Evolutionary conservation across 176 grass and related monocot species (phyloP), one percentile per base, ranked within the genome.

Genomic region (Carex pumila): DNA sequence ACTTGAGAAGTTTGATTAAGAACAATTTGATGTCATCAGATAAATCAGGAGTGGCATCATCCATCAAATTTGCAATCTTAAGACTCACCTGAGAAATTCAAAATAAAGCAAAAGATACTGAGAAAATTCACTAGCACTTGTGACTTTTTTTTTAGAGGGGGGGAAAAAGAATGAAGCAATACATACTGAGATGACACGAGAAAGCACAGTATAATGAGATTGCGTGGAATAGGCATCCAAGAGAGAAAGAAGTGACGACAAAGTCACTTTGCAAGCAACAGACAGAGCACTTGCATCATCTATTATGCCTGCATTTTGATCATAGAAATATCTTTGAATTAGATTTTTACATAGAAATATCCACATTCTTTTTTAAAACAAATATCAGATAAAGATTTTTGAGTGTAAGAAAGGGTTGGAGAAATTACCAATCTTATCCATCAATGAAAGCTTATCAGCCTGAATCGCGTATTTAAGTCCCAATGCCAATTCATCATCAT

Each of bases 371-470:
- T 60, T 60, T 34, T 2, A 21, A 79, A 55, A 25, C 37, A 34
- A 75, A 75, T 39, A 39, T 39, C 37, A 39, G 37, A 39, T 5
- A 14, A 61, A 81, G 56, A 81, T 61, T 39, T 13, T 41, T 81
- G 7, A 34, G 29, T 60, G 14, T 47, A 50, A 47, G 41, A 45
- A 64, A 62, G 32, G 5, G 11, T 41, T 43, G n/a, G 63, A 58
- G 12, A 31, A 61, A 43, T 84, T 92, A 98, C 95, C 95, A 81
- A 93, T 90, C 88, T 88, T 93, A 86, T 98, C 95, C 84, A 84
- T 94, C 79, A 90, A 65, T 70, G 89, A 90, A 21, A 98, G 82
- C 55, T 93, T 89, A 60, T 91, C 89, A 72, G 84, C 47, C 79
- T 91, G 85, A 59, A 93, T 82, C n/a, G 92, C 95, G 71, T 86